Conservation (phyloP, 352 stramenopile genomes). For the Globisporangium radiosum region DNA sequence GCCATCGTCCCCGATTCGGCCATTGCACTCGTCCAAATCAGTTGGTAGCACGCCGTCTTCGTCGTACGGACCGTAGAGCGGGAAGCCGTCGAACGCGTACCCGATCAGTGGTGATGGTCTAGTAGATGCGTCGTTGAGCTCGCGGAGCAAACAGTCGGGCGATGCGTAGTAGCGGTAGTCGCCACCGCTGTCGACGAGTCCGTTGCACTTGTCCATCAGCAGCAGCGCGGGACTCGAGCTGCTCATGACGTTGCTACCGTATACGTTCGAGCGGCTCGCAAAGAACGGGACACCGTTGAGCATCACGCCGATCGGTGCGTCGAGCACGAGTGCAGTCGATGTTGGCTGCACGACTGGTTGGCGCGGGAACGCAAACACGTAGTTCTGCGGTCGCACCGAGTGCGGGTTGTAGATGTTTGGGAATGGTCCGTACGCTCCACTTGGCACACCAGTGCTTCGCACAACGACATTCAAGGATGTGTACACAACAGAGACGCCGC, state of each 20-base stretch:
- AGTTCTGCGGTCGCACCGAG: slow-evolving; percentile 43
- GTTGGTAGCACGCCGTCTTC: slow-evolving; percentile 36
- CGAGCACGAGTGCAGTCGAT: slow-evolving; percentile 25
- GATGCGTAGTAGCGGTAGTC: slow-evolving; percentile 73
- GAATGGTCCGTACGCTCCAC: slow-evolving; percentile 47
- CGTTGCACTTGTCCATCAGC: slow-evolving; percentile 68
- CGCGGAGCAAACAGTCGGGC: slow-evolving; percentile 52
- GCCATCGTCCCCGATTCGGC: slow-evolving; percentile 49
- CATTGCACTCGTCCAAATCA: slow-evolving; percentile 66
- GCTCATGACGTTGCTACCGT: slow-evolving; percentile 36
- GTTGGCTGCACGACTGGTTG: slow-evolving; percentile 21
- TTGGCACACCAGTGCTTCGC: slow-evolving; percentile 47
- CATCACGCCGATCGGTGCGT: slow-evolving; percentile 59
- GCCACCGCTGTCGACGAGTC: slow-evolving; percentile 46
- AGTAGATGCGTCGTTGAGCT: slow-evolving; percentile 21
- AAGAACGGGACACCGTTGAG: slow-evolving; percentile 71
- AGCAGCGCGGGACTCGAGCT: slow-evolving; percentile 26
- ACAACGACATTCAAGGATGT: slow-evolving; percentile 48
- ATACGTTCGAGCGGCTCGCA: slow-evolving; percentile 25
- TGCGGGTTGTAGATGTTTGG: slow-evolving; percentile 57
- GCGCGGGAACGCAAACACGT: slow-evolving; percentile 56
- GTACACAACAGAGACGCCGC: slow-evolving; percentile 38
- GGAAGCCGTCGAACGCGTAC: slow-evolving; percentile 72
- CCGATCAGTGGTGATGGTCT: slow-evolving; percentile 53
- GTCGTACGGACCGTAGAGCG: slow-evolving; percentile 54